Percentiles rank a stretch among this genome's conserved stretches.
Evolutionary conservation across 192 early-diverging fungal genomes (phyloP).

Genomic region (Spinellus fusiger): DNA sequence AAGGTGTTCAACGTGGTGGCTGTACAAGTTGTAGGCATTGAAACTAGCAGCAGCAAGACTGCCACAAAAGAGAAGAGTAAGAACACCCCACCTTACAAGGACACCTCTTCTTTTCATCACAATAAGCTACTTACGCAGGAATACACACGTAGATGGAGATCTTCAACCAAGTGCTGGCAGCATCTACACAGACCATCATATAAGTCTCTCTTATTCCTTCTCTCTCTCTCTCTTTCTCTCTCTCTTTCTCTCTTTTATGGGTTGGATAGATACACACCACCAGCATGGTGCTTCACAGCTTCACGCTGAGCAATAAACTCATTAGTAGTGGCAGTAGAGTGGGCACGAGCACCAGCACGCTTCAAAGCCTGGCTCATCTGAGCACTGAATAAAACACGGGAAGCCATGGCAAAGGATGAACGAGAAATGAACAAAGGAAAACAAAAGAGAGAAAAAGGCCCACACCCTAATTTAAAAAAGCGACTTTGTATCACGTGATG

Average conservation of each 20-base stretch:
- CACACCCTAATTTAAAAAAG: background rate
- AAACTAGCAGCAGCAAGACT: slow-evolving; percentile 29
- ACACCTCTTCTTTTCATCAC: background rate
- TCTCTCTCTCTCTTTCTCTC: background rate
- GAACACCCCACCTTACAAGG: too few species aligned
- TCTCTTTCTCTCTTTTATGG: background rate
- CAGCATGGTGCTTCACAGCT: slow-evolving; percentile 31
- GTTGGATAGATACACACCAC: slow-evolving; percentile 6
- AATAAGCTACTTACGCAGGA: slow-evolving; percentile 25
- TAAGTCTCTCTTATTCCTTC: background rate
- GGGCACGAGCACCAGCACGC: slow-evolving; percentile 27
- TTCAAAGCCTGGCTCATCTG: slow-evolving; percentile 10
- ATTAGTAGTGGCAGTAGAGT: slow-evolving; percentile 5
- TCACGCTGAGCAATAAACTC: slow-evolving; percentile 24
- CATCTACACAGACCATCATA: slow-evolving; percentile 5
- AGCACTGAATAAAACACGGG: slow-evolving; percentile 20
- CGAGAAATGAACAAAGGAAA: slow-evolving; percentile 1
- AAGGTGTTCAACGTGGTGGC: slow-evolving; percentile 24
- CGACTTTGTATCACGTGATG: background rate
- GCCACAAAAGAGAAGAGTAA: background rate
- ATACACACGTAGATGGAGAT: slow-evolving; percentile 32
- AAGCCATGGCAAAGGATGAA: slow-evolving; percentile 13
- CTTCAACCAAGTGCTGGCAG: slow-evolving; percentile 33
- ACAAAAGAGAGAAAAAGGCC: background rate
- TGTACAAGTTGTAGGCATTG: slow-evolving; percentile 33